A percentile compares a stretch with the other conserved stretches of the same genome.
These are phyloP conservation scores for Akebia trifoliata DNA, from an alignment of 164 flowering plant species.

Conservation along the genomic window DNA sequence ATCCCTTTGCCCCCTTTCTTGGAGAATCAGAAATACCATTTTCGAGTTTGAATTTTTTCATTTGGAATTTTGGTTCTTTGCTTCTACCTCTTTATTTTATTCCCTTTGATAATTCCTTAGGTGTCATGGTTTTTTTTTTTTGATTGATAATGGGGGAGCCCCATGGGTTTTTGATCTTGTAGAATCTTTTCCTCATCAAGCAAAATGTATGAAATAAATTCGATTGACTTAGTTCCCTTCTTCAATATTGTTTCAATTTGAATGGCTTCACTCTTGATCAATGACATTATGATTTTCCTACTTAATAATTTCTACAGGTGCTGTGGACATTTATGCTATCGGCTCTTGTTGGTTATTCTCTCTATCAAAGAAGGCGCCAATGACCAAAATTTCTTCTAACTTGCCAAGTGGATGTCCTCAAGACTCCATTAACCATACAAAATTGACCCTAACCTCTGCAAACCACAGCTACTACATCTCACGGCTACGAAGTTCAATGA, in stretches of 20 bases:
- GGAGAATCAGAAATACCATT: background rate
- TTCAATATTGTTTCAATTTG: background rate
- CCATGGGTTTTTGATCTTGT: too few relatives aligned
- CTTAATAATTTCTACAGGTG: slow-evolving; percentile 65
- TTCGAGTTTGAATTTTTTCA: background rate
- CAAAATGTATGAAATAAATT: background rate
- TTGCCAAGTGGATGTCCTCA: slow-evolving; percentile 2
- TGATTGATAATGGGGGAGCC: too few relatives aligned
- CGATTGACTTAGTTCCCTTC: background rate
- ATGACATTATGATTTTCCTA: too few relatives aligned
- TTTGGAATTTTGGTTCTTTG: background rate
- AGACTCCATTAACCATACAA: background rate
- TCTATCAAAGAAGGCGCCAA: slow-evolving; percentile 75
- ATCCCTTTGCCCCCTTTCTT: background rate
- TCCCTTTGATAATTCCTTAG: background rate
- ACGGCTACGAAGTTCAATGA: background rate
- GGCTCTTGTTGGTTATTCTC: slow-evolving; percentile 91
- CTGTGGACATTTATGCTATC: slow-evolving; percentile 97
- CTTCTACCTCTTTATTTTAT: background rate
- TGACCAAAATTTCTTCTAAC: slow-evolving; percentile 15
- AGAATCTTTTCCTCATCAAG: too few relatives aligned
- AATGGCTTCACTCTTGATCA: too few relatives aligned
- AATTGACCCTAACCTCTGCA: slow-evolving; percentile 1
- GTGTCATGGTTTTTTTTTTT: too few relatives aligned
- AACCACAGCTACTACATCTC: background rate